phyloP scores from a whole-genome alignment of 2,329 filamentous ascomycete genomes.

The Exophiala mesophila region DNA sequence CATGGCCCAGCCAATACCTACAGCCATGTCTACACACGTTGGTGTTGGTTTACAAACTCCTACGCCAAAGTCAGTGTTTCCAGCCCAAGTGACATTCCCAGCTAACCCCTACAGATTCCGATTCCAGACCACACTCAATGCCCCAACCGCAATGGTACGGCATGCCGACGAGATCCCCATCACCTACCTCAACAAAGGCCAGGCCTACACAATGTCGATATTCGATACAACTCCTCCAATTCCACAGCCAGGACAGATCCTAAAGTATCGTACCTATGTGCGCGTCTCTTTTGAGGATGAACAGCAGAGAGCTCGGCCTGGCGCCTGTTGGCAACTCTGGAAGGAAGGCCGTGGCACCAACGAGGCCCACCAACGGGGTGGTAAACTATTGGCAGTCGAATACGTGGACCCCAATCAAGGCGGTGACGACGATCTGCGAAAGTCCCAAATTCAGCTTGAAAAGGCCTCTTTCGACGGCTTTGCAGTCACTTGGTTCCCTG shows the following conservation, averaged over 20 bases:
- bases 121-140: slow-evolving; percentile 83
- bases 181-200: slow-evolving; percentile 97
- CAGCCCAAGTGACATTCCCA: neutral
- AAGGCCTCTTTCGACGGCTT: slow-evolving; percentile 88
- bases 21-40: slow-evolving; percentile 28
- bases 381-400: slow-evolving; percentile 89
- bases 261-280: slow-evolving; percentile 81
- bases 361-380: slow-evolving; percentile 88
- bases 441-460: slow-evolving; percentile 63
- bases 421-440: slow-evolving; percentile 53
- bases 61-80: slow-evolving; percentile 50
- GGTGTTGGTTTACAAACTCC: slow-evolving; percentile 28
- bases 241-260: slow-evolving; percentile 50
- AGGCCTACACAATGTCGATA: slow-evolving; percentile 83
- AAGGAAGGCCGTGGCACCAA: slow-evolving; percentile 95
- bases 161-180: slow-evolving; percentile 85
- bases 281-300: slow-evolving; percentile 98
- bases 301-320: slow-evolving; percentile 78
- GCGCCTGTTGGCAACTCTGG: slow-evolving; percentile 84
- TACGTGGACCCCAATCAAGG: slow-evolving; percentile 67
- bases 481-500: slow-evolving; percentile 81
- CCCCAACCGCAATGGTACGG: slow-evolving; percentile 94
- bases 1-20: slow-evolving; percentile 31
- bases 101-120: slow-evolving; percentile 59
- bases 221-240: slow-evolving; percentile 67